Evolutionary conservation across 2,329 filamentous ascomycete species (phyloP).

Genomic region (Seiridium unicorne): DNA sequence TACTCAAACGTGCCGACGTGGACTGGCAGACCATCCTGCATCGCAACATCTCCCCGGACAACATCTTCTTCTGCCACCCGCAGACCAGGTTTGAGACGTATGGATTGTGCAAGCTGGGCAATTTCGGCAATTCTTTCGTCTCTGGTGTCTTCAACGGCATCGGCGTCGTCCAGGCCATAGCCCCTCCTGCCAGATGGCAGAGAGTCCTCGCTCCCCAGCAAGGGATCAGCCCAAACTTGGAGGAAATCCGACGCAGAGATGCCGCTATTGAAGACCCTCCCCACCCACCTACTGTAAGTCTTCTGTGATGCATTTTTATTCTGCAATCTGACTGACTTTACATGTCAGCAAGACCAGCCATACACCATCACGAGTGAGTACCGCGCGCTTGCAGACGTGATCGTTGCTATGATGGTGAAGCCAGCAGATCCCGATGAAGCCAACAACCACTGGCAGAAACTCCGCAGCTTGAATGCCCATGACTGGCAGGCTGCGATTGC

Average conservation of each 20-base stretch:
- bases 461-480: not conserved
- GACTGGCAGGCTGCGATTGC: not conserved
- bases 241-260: conserved; percentile 14
- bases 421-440: conserved; percentile 5
- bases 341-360: too few species aligned
- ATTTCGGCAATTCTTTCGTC: conserved; percentile 39
- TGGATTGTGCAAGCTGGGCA: conserved; percentile 53
- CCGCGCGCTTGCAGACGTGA: conserved; percentile 26
- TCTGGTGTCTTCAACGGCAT: conserved; percentile 32
- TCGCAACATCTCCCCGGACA: conserved; percentile 41
- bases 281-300: conserved; percentile 23
- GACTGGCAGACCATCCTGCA: conserved; percentile 55
- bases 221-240: conserved; percentile 7
- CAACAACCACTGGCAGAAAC: conserved; percentile 7
- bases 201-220: conserved; percentile 24
- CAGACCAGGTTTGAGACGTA: conserved; percentile 44
- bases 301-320: too few species aligned
- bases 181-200: conserved; percentile 1
- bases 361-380: conserved; percentile 30
- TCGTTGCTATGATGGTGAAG: conserved; percentile 28
- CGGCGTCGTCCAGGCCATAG: not conserved
- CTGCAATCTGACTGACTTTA: too few species aligned
- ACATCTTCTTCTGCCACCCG: conserved; percentile 50
- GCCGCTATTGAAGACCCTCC: conserved; percentile 9
- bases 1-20: conserved; percentile 22